Base-by-base conservation (phyloP, 768 basidiomycete species). In the Leccinum aurantiacum region DNA sequence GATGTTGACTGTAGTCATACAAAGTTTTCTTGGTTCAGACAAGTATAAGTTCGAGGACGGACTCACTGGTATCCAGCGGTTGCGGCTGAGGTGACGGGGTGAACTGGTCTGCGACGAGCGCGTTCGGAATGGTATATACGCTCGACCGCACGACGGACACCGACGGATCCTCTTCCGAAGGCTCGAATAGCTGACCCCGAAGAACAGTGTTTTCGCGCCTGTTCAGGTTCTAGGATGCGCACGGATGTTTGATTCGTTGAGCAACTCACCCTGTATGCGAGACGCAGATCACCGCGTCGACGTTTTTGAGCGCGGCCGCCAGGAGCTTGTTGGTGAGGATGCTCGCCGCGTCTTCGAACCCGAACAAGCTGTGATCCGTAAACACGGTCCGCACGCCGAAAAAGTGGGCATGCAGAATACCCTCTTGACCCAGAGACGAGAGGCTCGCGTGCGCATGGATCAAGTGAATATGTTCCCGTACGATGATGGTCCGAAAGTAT, bases 151-250 rank as follows among this genome's bases (percentile, higher is more conserved):
- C 82, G 37, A 78, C 67, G 4, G 82, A 74, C 35, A 73, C 74
- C 13, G 77, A 75, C 1, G 81, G 76, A 53, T 81, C 77, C 9
- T 78, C 74, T 46, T 80, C 75, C 4, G 68, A 70, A 49, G 72
- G 74, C 62, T 88, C 85, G 51, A 88, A 89, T 3, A 97, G 76
- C 48, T 90, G 82, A 1, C 91, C 93, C 6, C 97, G 82, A 1
- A 99, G 81, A 3, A 95, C 92, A 0, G 95, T 98, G 63, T 98
- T 99, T 76, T 98, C 97, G n/a, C 95, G 93, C 25, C 96, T 98
- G 66, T 25, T 49, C 7, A 46, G n/a, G 44, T 46, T 49, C 14
- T 7, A 24, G 24, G 48, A 6, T 25, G n/a, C 14, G n/a, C 0
- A 46, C 3, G 15, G 24, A 49, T 44, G 2, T 10, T 48, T 24